Evolutionary conservation across 305 asterid species (phyloP).

Genomic region (Solanum hybrid): DNA sequence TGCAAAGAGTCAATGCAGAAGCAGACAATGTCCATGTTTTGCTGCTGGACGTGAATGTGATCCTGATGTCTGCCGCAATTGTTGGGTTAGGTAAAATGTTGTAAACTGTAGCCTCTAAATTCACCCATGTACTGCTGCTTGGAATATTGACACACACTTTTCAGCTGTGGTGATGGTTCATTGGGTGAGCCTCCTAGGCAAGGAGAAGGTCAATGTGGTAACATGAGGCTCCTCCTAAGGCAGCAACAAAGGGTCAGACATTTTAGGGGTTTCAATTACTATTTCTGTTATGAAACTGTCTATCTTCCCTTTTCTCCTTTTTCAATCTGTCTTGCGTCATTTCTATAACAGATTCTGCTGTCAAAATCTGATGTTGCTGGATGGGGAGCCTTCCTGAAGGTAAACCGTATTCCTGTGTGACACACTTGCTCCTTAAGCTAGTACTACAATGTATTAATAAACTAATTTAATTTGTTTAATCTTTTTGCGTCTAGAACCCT

Average conservation of each 20-base stretch:
- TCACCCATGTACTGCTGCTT: not conserved
- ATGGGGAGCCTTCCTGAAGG: conserved; percentile 99
- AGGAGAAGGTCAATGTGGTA: conserved; percentile 94
- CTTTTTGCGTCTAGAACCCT: conserved; percentile 39
- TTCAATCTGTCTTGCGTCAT: not conserved
- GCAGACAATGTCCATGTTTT: conserved; percentile 99
- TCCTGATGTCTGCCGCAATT: conserved; percentile 98
- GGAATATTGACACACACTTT: conserved; percentile 5
- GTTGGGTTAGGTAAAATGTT: conserved; percentile 83
- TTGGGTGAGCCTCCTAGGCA: conserved; percentile 77
- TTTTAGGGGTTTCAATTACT: conserved; percentile 3
- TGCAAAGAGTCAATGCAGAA: conserved; percentile 98
- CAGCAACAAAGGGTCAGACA: conserved; percentile 84
- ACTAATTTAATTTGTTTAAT: conserved; percentile 1
- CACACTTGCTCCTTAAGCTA: not conserved
- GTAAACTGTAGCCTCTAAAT: not conserved
- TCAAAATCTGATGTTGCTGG: conserved; percentile 92
- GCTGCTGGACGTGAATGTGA: conserved; percentile 99
- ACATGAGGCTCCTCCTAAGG: conserved; percentile 93
- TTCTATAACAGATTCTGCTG: conserved; percentile 56
- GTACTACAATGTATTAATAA: not conserved
- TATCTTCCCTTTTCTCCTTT: not conserved
- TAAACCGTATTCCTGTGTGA: conserved; percentile 9
- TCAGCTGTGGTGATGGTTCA: conserved; percentile 90
- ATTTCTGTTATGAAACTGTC: not conserved